Percentiles rank a stretch among this genome's conserved stretches.
Evolutionary conservation across 441 rosid species (phyloP).

Genomic region (Jatropha multifida): DNA sequence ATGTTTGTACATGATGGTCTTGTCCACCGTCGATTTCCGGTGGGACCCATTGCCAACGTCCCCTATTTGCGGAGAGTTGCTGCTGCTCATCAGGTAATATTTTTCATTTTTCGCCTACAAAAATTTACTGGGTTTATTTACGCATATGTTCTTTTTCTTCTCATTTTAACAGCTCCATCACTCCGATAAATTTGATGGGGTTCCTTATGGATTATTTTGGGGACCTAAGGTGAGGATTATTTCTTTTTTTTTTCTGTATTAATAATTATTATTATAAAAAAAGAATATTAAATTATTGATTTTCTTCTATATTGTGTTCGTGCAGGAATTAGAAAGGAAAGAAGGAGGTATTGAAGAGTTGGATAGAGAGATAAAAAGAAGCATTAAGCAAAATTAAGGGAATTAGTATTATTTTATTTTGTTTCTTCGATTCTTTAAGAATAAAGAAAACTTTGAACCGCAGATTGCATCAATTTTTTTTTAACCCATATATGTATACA

Average conservation of each 20-base stretch:
- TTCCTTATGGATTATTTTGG: constrained; percentile 57
- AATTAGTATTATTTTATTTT: no score
- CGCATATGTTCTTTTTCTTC: no score
- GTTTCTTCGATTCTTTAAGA: neutral
- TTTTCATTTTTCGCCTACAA: no score
- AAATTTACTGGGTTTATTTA: no score
- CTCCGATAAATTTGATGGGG: constrained; percentile 48
- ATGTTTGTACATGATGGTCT: constrained; percentile 69
- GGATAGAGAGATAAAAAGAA: constrained; percentile 39
- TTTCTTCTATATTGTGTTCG: neutral
- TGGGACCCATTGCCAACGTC: constrained; percentile 52
- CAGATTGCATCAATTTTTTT: no score
- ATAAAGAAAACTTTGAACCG: no score
- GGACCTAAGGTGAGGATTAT: constrained; percentile 47
- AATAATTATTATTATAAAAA: no score
- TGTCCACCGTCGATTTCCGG: constrained; percentile 60
- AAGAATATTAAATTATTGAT: no score
- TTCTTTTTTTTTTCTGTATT: no score
- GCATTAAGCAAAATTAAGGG: constrained; percentile 19
- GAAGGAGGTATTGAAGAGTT: constrained; percentile 46
- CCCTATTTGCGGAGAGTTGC: constrained; percentile 55
- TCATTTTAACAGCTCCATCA: constrained; percentile 44
- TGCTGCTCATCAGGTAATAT: constrained; percentile 54
- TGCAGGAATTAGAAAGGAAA: constrained; percentile 48
- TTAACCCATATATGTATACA: no score